These are phyloP conservation scores for Puccinia horiana DNA, from an alignment of 1,284 basidiomycete genomes.

Conservation along the genomic window DNA sequence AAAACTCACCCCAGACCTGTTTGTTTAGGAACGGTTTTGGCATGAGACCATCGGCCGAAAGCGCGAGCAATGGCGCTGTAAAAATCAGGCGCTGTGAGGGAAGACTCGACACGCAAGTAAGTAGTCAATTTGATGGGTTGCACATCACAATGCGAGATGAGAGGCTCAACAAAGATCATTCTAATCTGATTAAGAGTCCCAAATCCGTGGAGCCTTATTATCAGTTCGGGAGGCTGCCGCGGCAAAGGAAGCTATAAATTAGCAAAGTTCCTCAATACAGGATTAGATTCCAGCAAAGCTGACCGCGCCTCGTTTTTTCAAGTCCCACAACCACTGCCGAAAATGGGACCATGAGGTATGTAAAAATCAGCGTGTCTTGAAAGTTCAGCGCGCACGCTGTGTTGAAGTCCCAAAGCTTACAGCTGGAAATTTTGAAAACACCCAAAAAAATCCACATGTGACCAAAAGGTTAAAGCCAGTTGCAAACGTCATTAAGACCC, in stretches of 20 bases:
- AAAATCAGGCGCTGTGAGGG: slow-evolving; percentile 20
- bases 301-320: slow-evolving; percentile 21
- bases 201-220: slow-evolving; percentile 21
- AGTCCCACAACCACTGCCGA: slow-evolving; percentile 26
- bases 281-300: neutral
- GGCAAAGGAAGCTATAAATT: neutral
- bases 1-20: neutral
- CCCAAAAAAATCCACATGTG: slow-evolving; percentile 29
- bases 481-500: slow-evolving; percentile 10
- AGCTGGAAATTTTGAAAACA: slow-evolving; percentile 18
- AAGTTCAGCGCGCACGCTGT: neutral
- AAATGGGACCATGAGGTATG: neutral
- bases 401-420: neutral
- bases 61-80: neutral
- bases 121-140: neutral
- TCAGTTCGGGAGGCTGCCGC: slow-evolving; percentile 14
- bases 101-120: neutral
- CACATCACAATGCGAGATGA: neutral
- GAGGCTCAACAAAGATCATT: slow-evolving; percentile 11
- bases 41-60: neutral
- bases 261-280: too few relatives aligned
- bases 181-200: slow-evolving; percentile 28
- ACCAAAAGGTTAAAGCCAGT: neutral
- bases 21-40: neutral
- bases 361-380: too few relatives aligned